Conservation (phyloP, 257 asterid genomes). For the Nicotiana knightiana region DNA sequence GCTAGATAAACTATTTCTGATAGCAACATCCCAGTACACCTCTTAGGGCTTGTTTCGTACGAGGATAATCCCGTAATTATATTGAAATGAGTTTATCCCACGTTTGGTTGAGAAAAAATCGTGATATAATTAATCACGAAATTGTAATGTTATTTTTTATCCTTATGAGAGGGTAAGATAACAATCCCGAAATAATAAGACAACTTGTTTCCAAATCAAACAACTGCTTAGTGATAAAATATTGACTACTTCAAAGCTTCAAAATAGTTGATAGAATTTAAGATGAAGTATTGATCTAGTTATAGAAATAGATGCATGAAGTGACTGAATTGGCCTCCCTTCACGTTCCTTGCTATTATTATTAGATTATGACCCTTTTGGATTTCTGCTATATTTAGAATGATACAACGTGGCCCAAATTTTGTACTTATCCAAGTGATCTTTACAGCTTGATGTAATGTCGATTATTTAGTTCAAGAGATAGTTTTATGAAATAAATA, state of each 20-base stretch:
- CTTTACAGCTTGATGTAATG: neutral
- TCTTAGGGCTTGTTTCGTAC: too few species aligned
- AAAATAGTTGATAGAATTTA: neutral
- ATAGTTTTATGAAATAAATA: neutral
- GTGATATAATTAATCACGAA: too few species aligned
- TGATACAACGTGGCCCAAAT: neutral
- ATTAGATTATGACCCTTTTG: constrained; percentile 7
- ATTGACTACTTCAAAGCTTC: neutral
- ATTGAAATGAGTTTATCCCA: too few species aligned
- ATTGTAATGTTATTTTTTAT: too few species aligned
- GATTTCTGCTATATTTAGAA: neutral
- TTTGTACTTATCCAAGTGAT: neutral
- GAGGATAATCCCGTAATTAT: too few species aligned
- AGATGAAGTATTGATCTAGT: neutral
- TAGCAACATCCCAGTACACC: too few species aligned
- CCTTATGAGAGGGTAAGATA: too few species aligned
- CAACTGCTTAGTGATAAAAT: neutral
- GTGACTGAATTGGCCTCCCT: neutral
- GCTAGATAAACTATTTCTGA: accelerated
- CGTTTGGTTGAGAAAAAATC: too few species aligned
- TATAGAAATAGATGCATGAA: neutral
- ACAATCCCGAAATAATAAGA: too few species aligned
- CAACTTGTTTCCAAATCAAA: too few species aligned
- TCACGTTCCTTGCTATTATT: neutral
- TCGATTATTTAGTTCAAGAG: neutral